phyloP scores from a whole-genome alignment of 2,329 filamentous ascomycete genomes.

The Annulohypoxylon truncatum region DNA sequence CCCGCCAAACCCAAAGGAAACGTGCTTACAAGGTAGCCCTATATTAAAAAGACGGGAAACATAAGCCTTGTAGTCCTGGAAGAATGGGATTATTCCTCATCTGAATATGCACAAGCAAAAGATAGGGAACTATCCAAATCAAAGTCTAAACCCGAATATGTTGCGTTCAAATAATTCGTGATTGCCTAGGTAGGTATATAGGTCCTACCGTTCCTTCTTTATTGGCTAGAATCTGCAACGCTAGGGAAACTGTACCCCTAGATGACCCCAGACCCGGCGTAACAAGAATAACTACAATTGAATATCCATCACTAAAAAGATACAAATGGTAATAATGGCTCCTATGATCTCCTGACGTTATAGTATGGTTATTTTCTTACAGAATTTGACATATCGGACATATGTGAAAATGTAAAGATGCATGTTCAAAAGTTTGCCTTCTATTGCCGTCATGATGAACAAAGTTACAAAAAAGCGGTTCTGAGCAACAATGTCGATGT shows the following conservation, averaged over 20 bases:
- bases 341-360: not conserved
- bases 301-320: not conserved
- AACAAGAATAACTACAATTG: not conserved
- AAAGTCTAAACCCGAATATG: too few relatives aligned
- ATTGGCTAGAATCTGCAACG: not conserved
- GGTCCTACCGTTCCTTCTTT: not conserved
- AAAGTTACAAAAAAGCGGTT: slow-evolving; percentile 40
- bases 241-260: not conserved
- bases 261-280: not conserved
- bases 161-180: too few relatives aligned
- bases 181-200: too few relatives aligned
- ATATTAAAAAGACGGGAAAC: too few relatives aligned
- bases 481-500: slow-evolving; percentile 37
- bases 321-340: not conserved
- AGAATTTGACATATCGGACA: not conserved
- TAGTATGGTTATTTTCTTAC: too few relatives aligned
- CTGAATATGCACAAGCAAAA: not conserved
- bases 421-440: slow-evolving; percentile 33
- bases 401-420: slow-evolving; percentile 8
- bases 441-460: slow-evolving; percentile 40
- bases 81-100: too few relatives aligned
- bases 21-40: too few relatives aligned
- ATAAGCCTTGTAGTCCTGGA: too few relatives aligned
- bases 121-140: too few relatives aligned
- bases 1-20: too few relatives aligned